Evolutionary conservation across 2,329 filamentous ascomycete species (phyloP).

Genomic region (Pseudopyrenochaeta lycopersici): DNA sequence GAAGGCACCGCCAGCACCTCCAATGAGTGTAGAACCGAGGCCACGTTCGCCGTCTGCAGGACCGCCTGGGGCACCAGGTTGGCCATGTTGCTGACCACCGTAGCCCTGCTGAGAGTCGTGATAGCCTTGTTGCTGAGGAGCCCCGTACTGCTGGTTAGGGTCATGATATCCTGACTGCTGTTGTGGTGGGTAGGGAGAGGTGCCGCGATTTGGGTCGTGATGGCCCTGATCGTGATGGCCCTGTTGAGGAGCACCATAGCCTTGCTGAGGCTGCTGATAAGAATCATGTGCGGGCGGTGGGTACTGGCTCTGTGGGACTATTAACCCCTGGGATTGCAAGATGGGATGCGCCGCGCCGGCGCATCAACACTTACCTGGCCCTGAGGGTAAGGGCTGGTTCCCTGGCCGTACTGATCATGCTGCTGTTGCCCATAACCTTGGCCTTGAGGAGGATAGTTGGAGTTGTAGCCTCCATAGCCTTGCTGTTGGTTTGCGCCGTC

Average conservation of each 20-base stretch:
- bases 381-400: slow-evolving; percentile 40
- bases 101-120: slow-evolving; percentile 30
- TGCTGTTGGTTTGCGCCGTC: slow-evolving; percentile 36
- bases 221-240: slow-evolving; percentile 44
- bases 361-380: slow-evolving; percentile 25
- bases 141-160: slow-evolving; percentile 31
- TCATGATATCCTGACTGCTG: slow-evolving; percentile 33
- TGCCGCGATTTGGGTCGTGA: slow-evolving; percentile 47
- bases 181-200: slow-evolving; percentile 47
- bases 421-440: slow-evolving; percentile 37
- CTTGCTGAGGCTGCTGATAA: slow-evolving; percentile 35
- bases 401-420: slow-evolving; percentile 40
- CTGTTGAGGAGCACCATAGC: slow-evolving; percentile 40
- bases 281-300: slow-evolving; percentile 37
- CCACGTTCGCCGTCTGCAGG: slow-evolving; percentile 62
- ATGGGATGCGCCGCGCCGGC: slow-evolving; percentile 16
- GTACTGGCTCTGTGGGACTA: slow-evolving; percentile 33
- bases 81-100: slow-evolving; percentile 52
- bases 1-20: slow-evolving; percentile 64
- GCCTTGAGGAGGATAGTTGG: slow-evolving; percentile 28
- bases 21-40: slow-evolving; percentile 63
- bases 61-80: slow-evolving; percentile 40
- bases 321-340: slow-evolving; percentile 18
- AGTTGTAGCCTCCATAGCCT: slow-evolving; percentile 32
- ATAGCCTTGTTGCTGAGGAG: slow-evolving; percentile 20